Base-by-base conservation (phyloP, 2,329 filamentous ascomycete genomes). In the Diplodia mutila region DNA sequence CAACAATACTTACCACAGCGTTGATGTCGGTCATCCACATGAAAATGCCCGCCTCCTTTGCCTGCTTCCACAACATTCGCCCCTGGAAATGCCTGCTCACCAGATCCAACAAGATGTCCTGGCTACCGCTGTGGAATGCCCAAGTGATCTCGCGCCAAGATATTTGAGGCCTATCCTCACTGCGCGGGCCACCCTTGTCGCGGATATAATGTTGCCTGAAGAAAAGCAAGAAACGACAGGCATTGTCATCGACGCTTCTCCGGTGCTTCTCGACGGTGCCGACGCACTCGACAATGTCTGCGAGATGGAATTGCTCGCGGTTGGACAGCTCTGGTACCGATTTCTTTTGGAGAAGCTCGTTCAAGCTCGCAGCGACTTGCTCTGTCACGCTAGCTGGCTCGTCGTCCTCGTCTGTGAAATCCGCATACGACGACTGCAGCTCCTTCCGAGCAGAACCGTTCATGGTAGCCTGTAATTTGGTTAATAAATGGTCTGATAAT, bases 231-330 rank as follows among this genome's bases (percentile, higher is more conserved):
- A 94, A 97, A 52, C 93, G 89, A 9, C 91, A 90, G 3, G 91
- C 94, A 74, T 97, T 97, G 73, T 92, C 91, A 74, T 97, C 94
- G 80, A 97, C 91, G 2, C 93, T 97, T 6, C 92, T 88, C 21
- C 93, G 88, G 74, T 97, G 92, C 73, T 91, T 91, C 76, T 97
- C 93, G 0, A 97, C 92, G 48, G 91, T 87, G 4, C 91, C 91
- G 53, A 91, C 88, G 69, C 93, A 97, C 78, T 97, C 92, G 42
- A 95, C 86, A 57, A 94, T 94, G 73, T 95, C 90, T 18, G 91
- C 90, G 1, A 97, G 82, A 72, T 92, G 91, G 66, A 96, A 94
- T 74, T 97, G 93, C 74, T 97, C 92, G 68, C 92, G 90, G 34
- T 90, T 90, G 0, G 93, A 93, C 0, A 97, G 84, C 70, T 95